These are phyloP conservation scores for Xylaria flabelliformis DNA, from an alignment of 495 filamentous ascomycete genomes.

Conservation along the genomic window DNA sequence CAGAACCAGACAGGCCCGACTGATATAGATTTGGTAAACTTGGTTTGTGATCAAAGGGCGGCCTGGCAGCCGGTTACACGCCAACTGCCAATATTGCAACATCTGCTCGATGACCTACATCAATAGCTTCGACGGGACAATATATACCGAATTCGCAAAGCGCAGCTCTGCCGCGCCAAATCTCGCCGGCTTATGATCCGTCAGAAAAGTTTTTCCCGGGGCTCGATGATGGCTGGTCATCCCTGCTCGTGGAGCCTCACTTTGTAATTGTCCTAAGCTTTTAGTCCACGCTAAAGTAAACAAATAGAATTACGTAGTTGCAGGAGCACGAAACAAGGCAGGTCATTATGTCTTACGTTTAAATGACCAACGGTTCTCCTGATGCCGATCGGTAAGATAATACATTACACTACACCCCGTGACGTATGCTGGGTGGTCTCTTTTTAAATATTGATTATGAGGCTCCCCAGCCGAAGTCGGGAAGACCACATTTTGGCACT, in stretches of 20 bases:
- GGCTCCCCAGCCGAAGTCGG: slow-evolving; percentile 9
- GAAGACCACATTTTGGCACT: slow-evolving; percentile 15
- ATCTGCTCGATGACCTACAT: background rate
- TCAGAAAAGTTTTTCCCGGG: slow-evolving; percentile 17
- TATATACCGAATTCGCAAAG: background rate
- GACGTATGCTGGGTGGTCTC: slow-evolving; percentile 1
- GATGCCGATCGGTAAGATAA: slow-evolving; percentile 5
- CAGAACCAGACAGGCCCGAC: background rate
- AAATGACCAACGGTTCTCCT: background rate
- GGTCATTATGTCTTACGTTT: background rate
- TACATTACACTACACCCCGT: background rate
- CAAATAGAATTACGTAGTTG: slow-evolving; percentile 1
- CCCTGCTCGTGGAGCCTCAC: slow-evolving; percentile 16
- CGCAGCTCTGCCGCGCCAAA: slow-evolving; percentile 3
- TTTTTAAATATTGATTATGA: slow-evolving; percentile 12
- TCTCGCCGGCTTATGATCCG: slow-evolving; percentile 3
- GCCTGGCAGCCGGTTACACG: background rate
- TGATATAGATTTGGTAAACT: background rate
- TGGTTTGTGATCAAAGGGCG: background rate
- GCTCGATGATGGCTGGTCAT: background rate
- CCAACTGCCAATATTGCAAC: background rate
- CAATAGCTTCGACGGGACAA: background rate
- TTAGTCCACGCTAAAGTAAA: background rate
- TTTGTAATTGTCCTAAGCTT: background rate
- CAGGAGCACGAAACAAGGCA: background rate